These are phyloP conservation scores for Malbranchea cinnamomea DNA, from an alignment of 2,329 filamentous ascomycete species.

Conservation along the genomic window DNA sequence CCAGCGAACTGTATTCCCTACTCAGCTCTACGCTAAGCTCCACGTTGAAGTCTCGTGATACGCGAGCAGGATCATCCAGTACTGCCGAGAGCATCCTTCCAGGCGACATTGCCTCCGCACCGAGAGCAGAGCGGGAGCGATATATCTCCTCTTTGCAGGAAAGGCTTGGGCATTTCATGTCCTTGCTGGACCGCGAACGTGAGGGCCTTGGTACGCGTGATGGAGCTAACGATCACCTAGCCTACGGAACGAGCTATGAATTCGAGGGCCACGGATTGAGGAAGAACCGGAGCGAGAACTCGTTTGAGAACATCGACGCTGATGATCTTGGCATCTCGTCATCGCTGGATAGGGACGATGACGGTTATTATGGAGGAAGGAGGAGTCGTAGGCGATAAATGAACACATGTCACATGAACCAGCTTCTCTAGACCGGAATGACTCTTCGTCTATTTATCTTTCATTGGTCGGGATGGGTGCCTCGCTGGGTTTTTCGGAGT, in stretches of 20 bases:
- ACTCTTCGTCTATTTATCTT: no score
- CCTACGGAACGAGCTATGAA: constrained; percentile 22
- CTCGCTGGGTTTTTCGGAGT: no score
- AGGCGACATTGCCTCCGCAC: constrained; percentile 45
- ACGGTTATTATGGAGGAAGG: no score
- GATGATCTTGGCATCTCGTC: constrained; percentile 36
- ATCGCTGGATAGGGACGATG: constrained; percentile 6
- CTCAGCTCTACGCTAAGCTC: constrained; percentile 50
- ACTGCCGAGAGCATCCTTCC: constrained; percentile 54
- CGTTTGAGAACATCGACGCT: constrained; percentile 78
- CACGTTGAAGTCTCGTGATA: constrained; percentile 22
- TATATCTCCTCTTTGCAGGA: constrained; percentile 72
- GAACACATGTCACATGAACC: no score
- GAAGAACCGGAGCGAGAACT: constrained; percentile 72
- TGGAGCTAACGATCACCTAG: constrained; percentile 21
- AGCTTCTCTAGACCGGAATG: no score
- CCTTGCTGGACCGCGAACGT: constrained; percentile 67
- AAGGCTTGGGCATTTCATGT: constrained; percentile 56
- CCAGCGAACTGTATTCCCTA: constrained; percentile 59
- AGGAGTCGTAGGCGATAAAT: no score
- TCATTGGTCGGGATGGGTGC: no score
- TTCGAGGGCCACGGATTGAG: constrained; percentile 33
- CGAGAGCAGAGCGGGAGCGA: constrained; percentile 48
- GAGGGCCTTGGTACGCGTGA: constrained; percentile 35
- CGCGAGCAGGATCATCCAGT: constrained; percentile 36